phyloP scores from a whole-genome alignment of 2,329 filamentous ascomycete species.

The Sphaerulina musiva region DNA sequence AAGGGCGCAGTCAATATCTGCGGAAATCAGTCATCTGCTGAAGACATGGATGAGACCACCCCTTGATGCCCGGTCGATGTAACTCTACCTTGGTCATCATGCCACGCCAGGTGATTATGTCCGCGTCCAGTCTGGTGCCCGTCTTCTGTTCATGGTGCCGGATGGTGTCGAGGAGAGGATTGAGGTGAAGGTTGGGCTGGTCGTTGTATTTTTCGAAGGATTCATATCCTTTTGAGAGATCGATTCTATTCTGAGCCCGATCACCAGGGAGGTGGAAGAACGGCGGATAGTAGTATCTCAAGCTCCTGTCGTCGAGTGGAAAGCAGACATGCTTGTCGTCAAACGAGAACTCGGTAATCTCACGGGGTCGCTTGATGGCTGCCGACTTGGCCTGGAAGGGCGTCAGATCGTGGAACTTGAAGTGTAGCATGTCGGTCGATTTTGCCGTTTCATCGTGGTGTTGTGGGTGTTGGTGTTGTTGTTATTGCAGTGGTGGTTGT shows the following conservation, averaged over 20 bases:
- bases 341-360: slow-evolving; percentile 91
- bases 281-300: slow-evolving; percentile 55
- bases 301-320: slow-evolving; percentile 63
- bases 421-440: slow-evolving; percentile 32
- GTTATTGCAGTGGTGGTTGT: background rate
- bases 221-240: slow-evolving; percentile 75
- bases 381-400: slow-evolving; percentile 63
- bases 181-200: slow-evolving; percentile 81
- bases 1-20: slow-evolving; percentile 83
- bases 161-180: slow-evolving; percentile 72
- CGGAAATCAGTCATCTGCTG: background rate
- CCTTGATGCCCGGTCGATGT: no score
- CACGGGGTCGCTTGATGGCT: slow-evolving; percentile 69
- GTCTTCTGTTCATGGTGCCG: slow-evolving; percentile 63
- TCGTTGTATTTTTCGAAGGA: slow-evolving; percentile 71
- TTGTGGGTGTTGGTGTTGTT: background rate
- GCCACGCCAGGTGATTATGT: slow-evolving; percentile 87
- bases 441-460: background rate
- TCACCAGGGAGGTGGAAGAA: slow-evolving; percentile 26
- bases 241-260: slow-evolving; percentile 45
- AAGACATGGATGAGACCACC: background rate
- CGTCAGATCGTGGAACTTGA: slow-evolving; percentile 62
- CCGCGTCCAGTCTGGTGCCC: slow-evolving; percentile 48
- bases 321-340: slow-evolving; percentile 73
- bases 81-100: slow-evolving; percentile 88